Conservation (phyloP, 164 flowering plant genomes). For the Akebia trifoliata region DNA sequence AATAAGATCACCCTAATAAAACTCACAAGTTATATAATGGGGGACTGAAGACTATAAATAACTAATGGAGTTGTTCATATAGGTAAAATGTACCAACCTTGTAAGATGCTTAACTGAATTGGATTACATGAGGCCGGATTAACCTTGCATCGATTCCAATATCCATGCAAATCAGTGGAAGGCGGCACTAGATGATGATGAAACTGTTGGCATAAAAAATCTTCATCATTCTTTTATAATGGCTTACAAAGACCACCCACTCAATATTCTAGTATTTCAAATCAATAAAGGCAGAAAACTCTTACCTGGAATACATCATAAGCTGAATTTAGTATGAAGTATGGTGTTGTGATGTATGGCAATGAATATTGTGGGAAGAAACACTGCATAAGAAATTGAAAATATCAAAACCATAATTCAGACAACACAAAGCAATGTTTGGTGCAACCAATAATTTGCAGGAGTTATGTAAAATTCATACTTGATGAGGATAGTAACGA, state of each 20-base stretch:
- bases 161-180: conserved; percentile 62
- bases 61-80: neutral
- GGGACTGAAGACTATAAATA: neutral
- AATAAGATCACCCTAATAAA: too few relatives aligned
- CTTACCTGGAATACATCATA: conserved; percentile 84
- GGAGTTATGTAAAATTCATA: conserved; percentile 20
- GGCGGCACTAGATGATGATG: conserved; percentile 78
- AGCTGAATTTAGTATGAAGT: conserved; percentile 81
- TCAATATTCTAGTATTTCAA: neutral
- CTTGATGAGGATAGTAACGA: conserved; percentile 44
- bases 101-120: conserved; percentile 46
- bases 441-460: neutral
- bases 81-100: conserved; percentile 41
- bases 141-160: conserved; percentile 64
- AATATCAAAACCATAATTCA: conserved; percentile 3
- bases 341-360: conserved; percentile 58
- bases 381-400: conserved; percentile 50
- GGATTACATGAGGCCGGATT: conserved; percentile 49
- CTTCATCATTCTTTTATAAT: neutral
- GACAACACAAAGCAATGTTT: neutral
- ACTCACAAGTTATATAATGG: neutral
- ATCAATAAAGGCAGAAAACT: conserved; percentile 2
- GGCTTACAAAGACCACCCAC: neutral
- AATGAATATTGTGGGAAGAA: conserved; percentile 84
- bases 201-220: conserved; percentile 41